Conservation (phyloP, 176 grass and related monocot species). For the Chrysopogon serrulatus region DNA sequence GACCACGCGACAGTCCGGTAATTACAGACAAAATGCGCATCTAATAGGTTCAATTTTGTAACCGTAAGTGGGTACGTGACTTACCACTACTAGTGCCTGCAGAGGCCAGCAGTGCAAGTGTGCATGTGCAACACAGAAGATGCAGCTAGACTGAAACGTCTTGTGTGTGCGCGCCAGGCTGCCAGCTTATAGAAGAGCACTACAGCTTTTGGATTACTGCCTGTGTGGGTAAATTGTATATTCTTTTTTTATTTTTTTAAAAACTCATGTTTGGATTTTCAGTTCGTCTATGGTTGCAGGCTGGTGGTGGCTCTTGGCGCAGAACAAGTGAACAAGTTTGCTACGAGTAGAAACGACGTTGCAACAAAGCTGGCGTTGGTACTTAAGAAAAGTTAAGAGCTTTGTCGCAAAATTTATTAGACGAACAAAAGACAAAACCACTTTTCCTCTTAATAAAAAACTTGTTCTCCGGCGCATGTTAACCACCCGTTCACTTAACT, state of each 20-base stretch:
- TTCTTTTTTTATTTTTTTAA: neutral
- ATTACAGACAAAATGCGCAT: neutral
- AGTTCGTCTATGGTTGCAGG: neutral
- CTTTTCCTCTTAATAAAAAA: too few species aligned
- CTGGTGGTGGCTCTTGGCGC: neutral
- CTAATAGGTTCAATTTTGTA: neutral
- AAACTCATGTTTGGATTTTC: constrained; percentile 13
- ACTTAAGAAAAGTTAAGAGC: too few species aligned
- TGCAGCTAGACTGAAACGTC: neutral
- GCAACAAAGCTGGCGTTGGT: neutral
- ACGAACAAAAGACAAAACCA: too few species aligned
- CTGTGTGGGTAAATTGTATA: neutral
- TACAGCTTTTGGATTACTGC: neutral
- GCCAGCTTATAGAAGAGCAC: neutral
- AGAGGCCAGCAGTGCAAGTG: neutral
- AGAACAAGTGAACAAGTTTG: too few species aligned
- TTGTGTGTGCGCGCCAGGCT: neutral
- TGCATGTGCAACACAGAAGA: too few species aligned
- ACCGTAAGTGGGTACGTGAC: neutral
- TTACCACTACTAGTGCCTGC: neutral
- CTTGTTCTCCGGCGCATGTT: too few species aligned
- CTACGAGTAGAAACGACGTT: neutral
- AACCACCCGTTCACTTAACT: too few species aligned
- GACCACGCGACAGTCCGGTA: neutral
- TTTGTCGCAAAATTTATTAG: too few species aligned